phyloP scores from a whole-genome alignment of 169 alveolate genomes.

The Eimeria falciformis region DNA sequence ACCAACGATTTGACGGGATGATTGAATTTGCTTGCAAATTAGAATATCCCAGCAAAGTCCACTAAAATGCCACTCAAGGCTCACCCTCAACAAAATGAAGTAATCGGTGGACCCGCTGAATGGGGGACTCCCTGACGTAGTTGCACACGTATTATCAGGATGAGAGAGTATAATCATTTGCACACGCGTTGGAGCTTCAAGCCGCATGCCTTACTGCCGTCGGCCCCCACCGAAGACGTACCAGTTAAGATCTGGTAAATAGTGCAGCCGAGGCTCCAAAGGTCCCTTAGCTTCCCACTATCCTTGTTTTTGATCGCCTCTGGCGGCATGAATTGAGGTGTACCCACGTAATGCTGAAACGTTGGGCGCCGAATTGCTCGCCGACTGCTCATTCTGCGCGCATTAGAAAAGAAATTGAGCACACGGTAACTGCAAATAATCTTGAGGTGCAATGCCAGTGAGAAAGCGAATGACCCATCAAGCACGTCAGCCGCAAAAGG shows the following conservation, averaged over 20 bases:
- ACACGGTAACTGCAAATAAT: no score
- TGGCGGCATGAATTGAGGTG: conserved; percentile 96
- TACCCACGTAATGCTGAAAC: conserved; percentile 92
- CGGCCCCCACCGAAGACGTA: conserved; percentile 76
- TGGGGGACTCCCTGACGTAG: conserved; percentile 78
- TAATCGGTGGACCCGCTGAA: conserved; percentile 86
- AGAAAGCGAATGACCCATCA: no score
- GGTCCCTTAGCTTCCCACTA: conserved; percentile 90
- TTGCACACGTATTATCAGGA: not conserved
- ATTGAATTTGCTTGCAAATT: no score
- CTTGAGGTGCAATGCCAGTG: no score
- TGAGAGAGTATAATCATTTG: not conserved
- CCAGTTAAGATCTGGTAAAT: conserved; percentile 92
- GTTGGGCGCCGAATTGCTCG: conserved; percentile 67
- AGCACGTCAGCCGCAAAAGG: no score
- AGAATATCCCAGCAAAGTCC: not conserved
- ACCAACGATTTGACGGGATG: not conserved
- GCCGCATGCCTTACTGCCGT: not conserved
- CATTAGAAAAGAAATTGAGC: not conserved
- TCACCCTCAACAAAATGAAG: conserved; percentile 83
- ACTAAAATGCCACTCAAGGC: not conserved
- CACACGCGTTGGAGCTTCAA: not conserved
- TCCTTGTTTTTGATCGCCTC: conserved; percentile 92
- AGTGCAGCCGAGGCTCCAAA: conserved; percentile 95
- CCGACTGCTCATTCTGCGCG: conserved; percentile 13